These are phyloP conservation scores for Verticillium tricorpus DNA, from an alignment of 2,329 filamentous ascomycete species.

Conservation along the genomic window DNA sequence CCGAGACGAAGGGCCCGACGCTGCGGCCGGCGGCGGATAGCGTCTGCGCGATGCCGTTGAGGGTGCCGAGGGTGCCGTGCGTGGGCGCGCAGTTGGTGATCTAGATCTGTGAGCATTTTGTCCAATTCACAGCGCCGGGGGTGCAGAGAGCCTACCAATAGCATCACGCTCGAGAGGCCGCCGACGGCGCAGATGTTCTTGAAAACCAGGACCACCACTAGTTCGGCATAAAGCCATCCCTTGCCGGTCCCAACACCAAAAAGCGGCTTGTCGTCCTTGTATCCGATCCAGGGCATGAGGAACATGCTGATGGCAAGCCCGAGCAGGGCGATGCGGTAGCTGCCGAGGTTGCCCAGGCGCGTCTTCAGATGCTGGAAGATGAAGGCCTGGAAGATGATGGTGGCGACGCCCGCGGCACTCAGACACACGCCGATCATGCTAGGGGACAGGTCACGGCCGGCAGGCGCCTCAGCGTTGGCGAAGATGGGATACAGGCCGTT, in stretches of 20 bases:
- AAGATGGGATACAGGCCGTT: slow-evolving; percentile 96
- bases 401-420: slow-evolving; percentile 77
- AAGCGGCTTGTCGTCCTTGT: slow-evolving; percentile 55
- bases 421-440: slow-evolving; percentile 80
- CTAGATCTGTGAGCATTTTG: slow-evolving; percentile 33
- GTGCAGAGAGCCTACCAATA: slow-evolving; percentile 59
- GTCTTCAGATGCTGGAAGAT: slow-evolving; percentile 76
- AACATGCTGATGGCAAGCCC: slow-evolving; percentile 80
- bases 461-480: slow-evolving; percentile 67
- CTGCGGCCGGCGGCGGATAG: slow-evolving; percentile 87
- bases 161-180: slow-evolving; percentile 81
- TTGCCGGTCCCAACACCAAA: slow-evolving; percentile 59
- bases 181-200: slow-evolving; percentile 91
- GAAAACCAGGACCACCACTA: slow-evolving; percentile 75
- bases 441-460: slow-evolving; percentile 70
- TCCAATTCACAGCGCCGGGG: not conserved
- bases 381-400: slow-evolving; percentile 85
- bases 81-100: slow-evolving; percentile 93
- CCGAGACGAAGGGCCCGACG: slow-evolving; percentile 82
- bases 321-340: slow-evolving; percentile 73
- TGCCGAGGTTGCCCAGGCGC: slow-evolving; percentile 77
- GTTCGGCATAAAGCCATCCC: slow-evolving; percentile 70
- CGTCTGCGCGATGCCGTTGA: slow-evolving; percentile 92
- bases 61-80: slow-evolving; percentile 76
- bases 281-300: slow-evolving; percentile 85